phyloP scores from a whole-genome alignment of 495 filamentous ascomycete species.

The Hypoxylon lienhwacheense region DNA sequence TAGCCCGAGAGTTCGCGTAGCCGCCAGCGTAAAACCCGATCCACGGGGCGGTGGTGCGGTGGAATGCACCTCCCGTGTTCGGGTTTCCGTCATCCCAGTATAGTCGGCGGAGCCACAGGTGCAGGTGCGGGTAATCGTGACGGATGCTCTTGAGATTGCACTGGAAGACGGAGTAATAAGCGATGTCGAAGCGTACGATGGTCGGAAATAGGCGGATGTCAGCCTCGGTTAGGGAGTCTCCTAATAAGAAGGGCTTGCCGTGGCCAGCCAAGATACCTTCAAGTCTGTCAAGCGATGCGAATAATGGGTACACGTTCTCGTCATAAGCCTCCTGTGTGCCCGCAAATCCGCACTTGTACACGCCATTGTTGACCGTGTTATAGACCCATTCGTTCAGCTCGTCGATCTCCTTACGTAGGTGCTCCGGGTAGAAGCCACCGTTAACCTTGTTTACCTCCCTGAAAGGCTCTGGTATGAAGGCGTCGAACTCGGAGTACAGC shows the following conservation, averaged over 20 bases:
- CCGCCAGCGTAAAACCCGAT: conserved; percentile 27
- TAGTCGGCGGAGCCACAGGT: conserved; percentile 65
- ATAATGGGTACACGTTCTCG: conserved; percentile 64
- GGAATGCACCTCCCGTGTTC: conserved; percentile 42
- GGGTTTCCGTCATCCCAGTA: conserved; percentile 64
- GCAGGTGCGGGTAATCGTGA: conserved; percentile 69
- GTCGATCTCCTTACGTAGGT: conserved; percentile 67
- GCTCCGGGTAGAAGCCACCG: conserved; percentile 59
- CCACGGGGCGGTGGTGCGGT: conserved; percentile 59
- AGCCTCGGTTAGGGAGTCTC: conserved; percentile 67
- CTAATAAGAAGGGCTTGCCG: conserved; percentile 63
- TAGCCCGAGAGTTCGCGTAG: conserved; percentile 30
- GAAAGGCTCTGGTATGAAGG: conserved; percentile 62
- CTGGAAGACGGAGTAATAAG: conserved; percentile 83
- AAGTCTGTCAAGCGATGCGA: conserved; percentile 68
- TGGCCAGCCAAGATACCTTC: conserved; percentile 62
- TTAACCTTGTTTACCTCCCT: conserved; percentile 55
- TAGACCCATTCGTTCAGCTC: conserved; percentile 80
- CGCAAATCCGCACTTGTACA: conserved; percentile 61
- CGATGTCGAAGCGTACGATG: conserved; percentile 75
- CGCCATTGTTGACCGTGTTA: conserved; percentile 82
- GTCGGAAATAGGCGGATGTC: conserved; percentile 81
- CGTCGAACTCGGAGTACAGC: conserved; percentile 70
- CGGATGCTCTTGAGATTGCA: conserved; percentile 77
- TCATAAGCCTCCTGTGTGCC: conserved; percentile 71